Base-by-base conservation (phyloP, 306 rosid species). In the Gynostemma pentaphyllum region DNA sequence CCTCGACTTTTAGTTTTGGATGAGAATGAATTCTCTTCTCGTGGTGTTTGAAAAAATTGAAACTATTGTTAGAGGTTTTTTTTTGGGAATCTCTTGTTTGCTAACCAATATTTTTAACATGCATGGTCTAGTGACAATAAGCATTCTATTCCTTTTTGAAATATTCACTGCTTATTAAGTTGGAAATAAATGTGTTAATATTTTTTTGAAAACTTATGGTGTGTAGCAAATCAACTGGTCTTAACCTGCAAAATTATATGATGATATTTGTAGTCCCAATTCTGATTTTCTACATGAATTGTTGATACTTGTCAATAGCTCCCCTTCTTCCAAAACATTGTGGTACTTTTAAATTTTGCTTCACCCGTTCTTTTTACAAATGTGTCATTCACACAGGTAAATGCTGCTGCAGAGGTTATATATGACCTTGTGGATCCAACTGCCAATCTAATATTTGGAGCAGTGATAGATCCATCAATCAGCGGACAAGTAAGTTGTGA, bases 321-420 rank as follows among this genome's bases (percentile, higher is more conserved):
- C 6, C 41, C 15, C 19, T 48, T 48, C 53, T 48, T 5, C 53
- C 41, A 29, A 53, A 52, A 54, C 13, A 29, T 15, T 24, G 30
- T 7, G 4, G 30, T 29, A 8, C 24, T 54, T 29, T 16, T 60
- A 44, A 23, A 39, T 13, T 36, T 12, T n/a, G 62, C 10, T 19
- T 57, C 12, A 1, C 5, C 41, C 27, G 28, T 28, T 57, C 29
- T 34, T 5, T 39, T 47, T 6, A 71, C 45, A 47, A 37, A 22
- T 21, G 48, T 37, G 32, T 39, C 24, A 27, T 71, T 71, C 48
- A 69, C 76, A 45, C 77, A 92, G 99, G 99, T 92, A 68, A 92
- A 92, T 82, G 95, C 99, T 70, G 99, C 99, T 46, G 99, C 99
- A 44, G 99, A 92, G 82, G 96, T 92, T 72, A 92, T 92, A 82